Evolutionary conservation across 2,329 filamentous ascomycete species (phyloP).

Genomic region (Uncinocarpus reesii): DNA sequence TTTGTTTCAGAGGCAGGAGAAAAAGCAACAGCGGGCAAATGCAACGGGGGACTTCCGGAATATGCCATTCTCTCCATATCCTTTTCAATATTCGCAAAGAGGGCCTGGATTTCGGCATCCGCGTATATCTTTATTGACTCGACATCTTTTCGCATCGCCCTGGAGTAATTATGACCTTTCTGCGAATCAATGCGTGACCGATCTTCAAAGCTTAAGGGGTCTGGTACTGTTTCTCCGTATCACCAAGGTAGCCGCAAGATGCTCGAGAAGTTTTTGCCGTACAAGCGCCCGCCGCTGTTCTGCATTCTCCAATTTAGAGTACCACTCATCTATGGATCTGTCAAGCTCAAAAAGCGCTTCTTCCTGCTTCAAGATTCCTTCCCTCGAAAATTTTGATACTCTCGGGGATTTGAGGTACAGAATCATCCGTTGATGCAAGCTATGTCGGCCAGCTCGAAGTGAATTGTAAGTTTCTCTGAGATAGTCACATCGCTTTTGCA

Average conservation of each 20-base stretch:
- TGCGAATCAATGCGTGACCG: neutral
- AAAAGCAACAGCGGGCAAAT: slow-evolving; percentile 10
- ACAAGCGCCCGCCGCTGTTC: slow-evolving; percentile 67
- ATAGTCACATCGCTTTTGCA: slow-evolving; percentile 72
- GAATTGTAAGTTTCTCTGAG: slow-evolving; percentile 66
- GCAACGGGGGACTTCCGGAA: slow-evolving; percentile 16
- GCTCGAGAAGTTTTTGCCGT: slow-evolving; percentile 69
- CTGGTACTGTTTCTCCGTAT: slow-evolving; percentile 45
- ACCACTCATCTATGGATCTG: slow-evolving; percentile 69
- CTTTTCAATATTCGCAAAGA: slow-evolving; percentile 57
- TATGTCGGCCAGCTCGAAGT: slow-evolving; percentile 63
- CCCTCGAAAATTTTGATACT: slow-evolving; percentile 60
- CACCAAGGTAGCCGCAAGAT: slow-evolving; percentile 61
- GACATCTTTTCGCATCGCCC: slow-evolving; percentile 34
- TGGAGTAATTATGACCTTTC: neutral
- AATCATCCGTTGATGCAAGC: slow-evolving; percentile 66
- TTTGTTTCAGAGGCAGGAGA: slow-evolving; percentile 1
- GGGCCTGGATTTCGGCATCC: slow-evolving; percentile 55
- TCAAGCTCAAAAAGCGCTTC: slow-evolving; percentile 69
- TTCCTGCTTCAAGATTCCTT: slow-evolving; percentile 68
- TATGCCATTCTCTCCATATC: slow-evolving; percentile 42
- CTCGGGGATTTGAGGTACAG: slow-evolving; percentile 63
- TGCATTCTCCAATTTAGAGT: slow-evolving; percentile 65
- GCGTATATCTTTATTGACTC: slow-evolving; percentile 61
- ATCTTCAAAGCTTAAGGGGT: slow-evolving; percentile 42